Conservation (phyloP, 257 asterid species). For the Solanum lignicaule region DNA sequence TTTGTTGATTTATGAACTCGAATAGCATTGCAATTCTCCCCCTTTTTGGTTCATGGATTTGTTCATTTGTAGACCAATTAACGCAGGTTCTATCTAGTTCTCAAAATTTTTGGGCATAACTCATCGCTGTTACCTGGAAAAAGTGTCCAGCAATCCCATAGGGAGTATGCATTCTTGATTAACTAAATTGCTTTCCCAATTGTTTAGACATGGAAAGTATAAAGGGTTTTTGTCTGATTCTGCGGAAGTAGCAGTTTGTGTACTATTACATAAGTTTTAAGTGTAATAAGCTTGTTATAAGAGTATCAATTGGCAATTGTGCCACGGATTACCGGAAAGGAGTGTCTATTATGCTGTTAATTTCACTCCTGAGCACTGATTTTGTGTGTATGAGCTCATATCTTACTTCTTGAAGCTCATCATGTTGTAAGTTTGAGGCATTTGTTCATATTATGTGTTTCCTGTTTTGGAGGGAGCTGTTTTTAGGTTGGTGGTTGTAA, state of each 20-base stretch:
- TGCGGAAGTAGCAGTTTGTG: neutral
- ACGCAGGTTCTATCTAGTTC: neutral
- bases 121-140: no score
- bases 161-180: neutral
- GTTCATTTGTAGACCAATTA: neutral
- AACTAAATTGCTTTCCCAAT: neutral
- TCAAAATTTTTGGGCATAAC: neutral
- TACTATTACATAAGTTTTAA: neutral
- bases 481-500: neutral
- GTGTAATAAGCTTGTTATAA: neutral
- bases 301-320: neutral
- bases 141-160: neutral
- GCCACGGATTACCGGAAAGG: neutral
- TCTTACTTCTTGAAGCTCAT: neutral
- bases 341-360: neutral
- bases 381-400: neutral
- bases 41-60: neutral
- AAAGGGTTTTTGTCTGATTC: neutral
- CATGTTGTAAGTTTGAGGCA: neutral
- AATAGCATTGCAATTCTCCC: neutral
- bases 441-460: neutral
- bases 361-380: neutral
- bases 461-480: neutral
- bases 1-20: neutral
- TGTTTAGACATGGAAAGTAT: neutral